These are phyloP conservation scores for Phyllosticta citrichinensis DNA, from an alignment of 2,329 filamentous ascomycete genomes.

Conservation along the genomic window DNA sequence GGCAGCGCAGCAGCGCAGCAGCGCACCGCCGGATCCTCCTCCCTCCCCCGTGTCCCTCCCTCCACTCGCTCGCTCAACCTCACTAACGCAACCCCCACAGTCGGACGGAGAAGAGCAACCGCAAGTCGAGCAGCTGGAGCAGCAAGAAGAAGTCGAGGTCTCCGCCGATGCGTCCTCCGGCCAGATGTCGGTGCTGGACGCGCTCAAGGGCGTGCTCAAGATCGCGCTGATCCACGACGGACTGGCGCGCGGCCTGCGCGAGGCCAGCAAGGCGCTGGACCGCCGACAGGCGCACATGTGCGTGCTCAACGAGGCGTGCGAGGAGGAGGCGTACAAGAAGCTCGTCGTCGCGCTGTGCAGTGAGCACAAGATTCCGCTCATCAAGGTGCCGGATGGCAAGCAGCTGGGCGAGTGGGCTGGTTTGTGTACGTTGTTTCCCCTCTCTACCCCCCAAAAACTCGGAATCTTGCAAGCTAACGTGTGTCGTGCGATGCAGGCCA, in stretches of 20 bases:
- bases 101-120: conserved; percentile 99
- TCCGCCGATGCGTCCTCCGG: conserved; percentile 81
- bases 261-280: conserved; percentile 98
- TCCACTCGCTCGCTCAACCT: background rate
- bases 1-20: background rate
- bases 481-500: no score
- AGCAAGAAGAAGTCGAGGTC: conserved; percentile 86
- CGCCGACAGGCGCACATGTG: conserved; percentile 99
- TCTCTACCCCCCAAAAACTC: no score
- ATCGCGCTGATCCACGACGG: conserved; percentile 99
- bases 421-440: no score
- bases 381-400: conserved; percentile 99
- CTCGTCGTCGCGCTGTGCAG: conserved; percentile 96
- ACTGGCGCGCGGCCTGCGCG: conserved; percentile 93
- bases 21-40: background rate
- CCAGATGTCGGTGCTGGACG: conserved; percentile 96
- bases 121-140: conserved; percentile 70
- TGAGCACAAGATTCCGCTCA: conserved; percentile 99
- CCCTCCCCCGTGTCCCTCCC: background rate
- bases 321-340: conserved; percentile 99
- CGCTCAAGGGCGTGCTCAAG: conserved; percentile 97
- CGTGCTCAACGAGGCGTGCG: conserved; percentile 98
- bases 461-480: no score
- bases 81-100: conserved; percentile 36
- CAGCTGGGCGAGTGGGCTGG: conserved; percentile 99